phyloP scores from a whole-genome alignment of 139 green algal genomes.

The Micractinium sp. region DNA sequence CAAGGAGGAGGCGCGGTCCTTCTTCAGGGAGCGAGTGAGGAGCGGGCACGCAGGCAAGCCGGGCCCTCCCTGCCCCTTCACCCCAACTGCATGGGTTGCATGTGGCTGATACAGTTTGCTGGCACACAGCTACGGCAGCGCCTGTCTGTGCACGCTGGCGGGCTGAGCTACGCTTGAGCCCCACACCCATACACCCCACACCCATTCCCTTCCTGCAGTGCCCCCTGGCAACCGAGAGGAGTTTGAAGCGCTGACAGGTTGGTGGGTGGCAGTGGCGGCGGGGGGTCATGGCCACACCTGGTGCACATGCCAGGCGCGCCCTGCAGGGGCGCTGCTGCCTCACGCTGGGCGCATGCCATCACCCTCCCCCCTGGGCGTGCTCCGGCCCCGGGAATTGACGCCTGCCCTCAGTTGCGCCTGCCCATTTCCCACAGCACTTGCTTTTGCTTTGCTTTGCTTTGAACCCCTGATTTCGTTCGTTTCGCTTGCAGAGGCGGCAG shows the following conservation, averaged over 20 bases:
- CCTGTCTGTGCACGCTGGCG: not conserved
- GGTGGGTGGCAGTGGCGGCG: not conserved
- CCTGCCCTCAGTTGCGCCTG: no score
- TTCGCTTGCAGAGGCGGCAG: slow-evolving; percentile 12
- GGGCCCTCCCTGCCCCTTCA: no score
- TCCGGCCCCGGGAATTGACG: no score
- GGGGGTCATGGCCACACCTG: not conserved
- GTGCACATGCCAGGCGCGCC: no score
- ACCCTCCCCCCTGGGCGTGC: not conserved
- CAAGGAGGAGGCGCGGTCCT: slow-evolving; percentile 13
- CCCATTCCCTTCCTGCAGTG: slow-evolving; percentile 3
- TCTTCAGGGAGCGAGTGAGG: slow-evolving; percentile 12
- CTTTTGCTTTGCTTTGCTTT: not conserved
- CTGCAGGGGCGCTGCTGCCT: not conserved
- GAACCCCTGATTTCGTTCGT: not conserved
- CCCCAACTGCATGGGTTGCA: not conserved
- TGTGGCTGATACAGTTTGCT: not conserved
- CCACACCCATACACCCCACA: not conserved
- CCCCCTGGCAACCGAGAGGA: not conserved
- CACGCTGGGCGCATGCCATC: no score
- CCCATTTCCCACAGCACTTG: not conserved
- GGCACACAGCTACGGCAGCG: not conserved
- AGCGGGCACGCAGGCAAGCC: slow-evolving; percentile 11
- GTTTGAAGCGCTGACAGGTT: slow-evolving; percentile 23
- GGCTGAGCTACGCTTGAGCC: not conserved